Evolutionary conservation across 345 rosid genomes (phyloP), one percentile per base, ranked within the genome.

Genomic region (Gossypium thurberi): DNA sequence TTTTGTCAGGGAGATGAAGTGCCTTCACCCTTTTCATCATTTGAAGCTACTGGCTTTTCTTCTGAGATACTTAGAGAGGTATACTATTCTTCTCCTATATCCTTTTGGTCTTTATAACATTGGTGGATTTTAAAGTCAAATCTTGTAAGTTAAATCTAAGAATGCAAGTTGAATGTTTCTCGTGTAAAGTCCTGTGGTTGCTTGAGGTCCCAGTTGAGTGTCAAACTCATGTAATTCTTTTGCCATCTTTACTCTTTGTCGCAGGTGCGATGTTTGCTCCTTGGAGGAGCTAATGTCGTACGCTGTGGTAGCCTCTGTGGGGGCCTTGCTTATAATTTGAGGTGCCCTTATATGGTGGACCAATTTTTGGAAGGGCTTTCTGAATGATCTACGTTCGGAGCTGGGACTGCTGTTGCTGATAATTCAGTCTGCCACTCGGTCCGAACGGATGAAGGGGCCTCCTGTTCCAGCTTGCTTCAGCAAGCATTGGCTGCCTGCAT

Each of bases 181-280:
- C 65, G 26, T 79, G 62, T 75, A 44, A 79, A 71, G 56, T 75
- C 74, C 20, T 84, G 65, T 79, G 46, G 76, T 82, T 83, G 72
- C 77, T 83, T 84, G 23, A 80, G 89, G 88, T 87, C 88, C 46
- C 80, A 83, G 63, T 76, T 82, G 75, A 84, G 86, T 74, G 72
- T 82, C 84, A 87, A 83, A 78, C 84, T 83, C 85, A 69, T 78
- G 83, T 88, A 77, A 65, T 74, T 86, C 85, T 84, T 82, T 81
- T 88, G 43, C 71, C 87, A 80, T 83, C 87, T 88, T 87, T 85
- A 88, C 89, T 85, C 89, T 88, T 94, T 88, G 89, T 85, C 96
- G 87, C 94, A 93, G 99, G 91, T 91, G 98, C 99, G 99, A 96
- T 93, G 90, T 96, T 96, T 87, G 92, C 96, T 88, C 91, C 92